A percentile compares a stretch with the other conserved stretches of the same genome.
Conservation (phyloP, 352 stramenopile species). For the Elongisporangium undulatum region DNA sequence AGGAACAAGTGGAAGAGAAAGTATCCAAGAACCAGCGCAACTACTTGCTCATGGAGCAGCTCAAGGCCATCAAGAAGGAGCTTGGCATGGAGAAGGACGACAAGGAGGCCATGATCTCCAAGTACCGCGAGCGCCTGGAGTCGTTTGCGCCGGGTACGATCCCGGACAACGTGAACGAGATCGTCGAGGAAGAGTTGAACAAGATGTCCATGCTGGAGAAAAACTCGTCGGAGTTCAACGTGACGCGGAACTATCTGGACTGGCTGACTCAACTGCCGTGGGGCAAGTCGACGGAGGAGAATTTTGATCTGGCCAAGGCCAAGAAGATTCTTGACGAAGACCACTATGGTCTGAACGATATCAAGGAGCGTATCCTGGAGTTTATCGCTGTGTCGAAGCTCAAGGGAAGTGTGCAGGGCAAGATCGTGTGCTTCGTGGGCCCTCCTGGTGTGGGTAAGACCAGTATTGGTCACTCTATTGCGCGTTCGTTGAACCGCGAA, state of each 20-base stretch:
- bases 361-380: constrained; percentile 99
- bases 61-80: constrained; percentile 99
- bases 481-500: constrained; percentile 93
- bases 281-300: constrained; percentile 94
- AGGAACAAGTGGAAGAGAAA: constrained; percentile 86
- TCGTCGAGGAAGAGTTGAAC: constrained; percentile 97
- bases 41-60: constrained; percentile 98
- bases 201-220: constrained; percentile 98
- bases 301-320: constrained; percentile 95
- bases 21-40: constrained; percentile 97
- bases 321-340: constrained; percentile 94
- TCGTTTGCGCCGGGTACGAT: constrained; percentile 57
- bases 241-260: constrained; percentile 98
- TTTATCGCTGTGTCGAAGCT: constrained; percentile 99
- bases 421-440: constrained; percentile 97
- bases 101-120: constrained; percentile 97
- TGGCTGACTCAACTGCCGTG: constrained; percentile 98
- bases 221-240: constrained; percentile 98
- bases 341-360: constrained; percentile 98
- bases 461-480: constrained; percentile 97
- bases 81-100: constrained; percentile 99
- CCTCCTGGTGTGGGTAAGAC: constrained; percentile 93
- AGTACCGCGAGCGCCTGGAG: constrained; percentile 91
- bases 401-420: constrained; percentile 94
- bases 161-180: constrained; percentile 80